Conservation (phyloP, 1,284 basidiomycete genomes). For the Heliocybe sulcata region DNA sequence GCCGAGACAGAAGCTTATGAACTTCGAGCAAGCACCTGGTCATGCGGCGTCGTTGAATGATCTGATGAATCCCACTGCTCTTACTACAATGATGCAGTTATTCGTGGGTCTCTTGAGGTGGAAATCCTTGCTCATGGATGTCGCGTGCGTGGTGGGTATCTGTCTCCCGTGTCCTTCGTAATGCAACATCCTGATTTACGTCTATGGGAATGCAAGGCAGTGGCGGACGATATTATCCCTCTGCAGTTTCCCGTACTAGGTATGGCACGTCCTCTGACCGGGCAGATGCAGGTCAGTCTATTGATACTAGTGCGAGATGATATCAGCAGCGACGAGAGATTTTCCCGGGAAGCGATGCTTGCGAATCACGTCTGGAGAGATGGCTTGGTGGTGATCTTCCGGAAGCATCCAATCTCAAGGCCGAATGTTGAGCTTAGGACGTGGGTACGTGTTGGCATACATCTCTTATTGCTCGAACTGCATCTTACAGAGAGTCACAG, state of each 20-base stretch:
- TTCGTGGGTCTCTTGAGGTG: slow-evolving; percentile 12
- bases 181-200: neutral
- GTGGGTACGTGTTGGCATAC: slow-evolving; percentile 9
- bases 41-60: slow-evolving; percentile 9
- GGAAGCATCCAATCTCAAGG: slow-evolving; percentile 10
- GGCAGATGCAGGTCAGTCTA: slow-evolving; percentile 8
- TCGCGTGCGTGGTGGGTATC: slow-evolving; percentile 9
- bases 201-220: slow-evolving; percentile 5
- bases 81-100: slow-evolving; percentile 15
- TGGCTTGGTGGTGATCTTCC: slow-evolving; percentile 20
- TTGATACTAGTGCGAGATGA: slow-evolving; percentile 13
- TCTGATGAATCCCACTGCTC: slow-evolving; percentile 6
- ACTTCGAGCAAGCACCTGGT: slow-evolving; percentile 1
- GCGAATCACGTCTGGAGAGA: slow-evolving; percentile 13
- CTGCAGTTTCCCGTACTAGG: slow-evolving; percentile 8
- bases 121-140: slow-evolving; percentile 13
- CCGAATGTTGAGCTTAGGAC: slow-evolving; percentile 14
- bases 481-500: slow-evolving; percentile 3
- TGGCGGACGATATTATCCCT: slow-evolving; percentile 12
- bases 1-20: slow-evolving; percentile 9
- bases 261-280: slow-evolving; percentile 1
- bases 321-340: slow-evolving; percentile 11
- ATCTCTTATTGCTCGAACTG: neutral
- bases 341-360: slow-evolving; percentile 15
- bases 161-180: neutral